A percentile compares a stretch with the other conserved stretches of the same genome.
Conservation (phyloP, 2,329 filamentous ascomycete genomes). For the Alternaria rosae region DNA sequence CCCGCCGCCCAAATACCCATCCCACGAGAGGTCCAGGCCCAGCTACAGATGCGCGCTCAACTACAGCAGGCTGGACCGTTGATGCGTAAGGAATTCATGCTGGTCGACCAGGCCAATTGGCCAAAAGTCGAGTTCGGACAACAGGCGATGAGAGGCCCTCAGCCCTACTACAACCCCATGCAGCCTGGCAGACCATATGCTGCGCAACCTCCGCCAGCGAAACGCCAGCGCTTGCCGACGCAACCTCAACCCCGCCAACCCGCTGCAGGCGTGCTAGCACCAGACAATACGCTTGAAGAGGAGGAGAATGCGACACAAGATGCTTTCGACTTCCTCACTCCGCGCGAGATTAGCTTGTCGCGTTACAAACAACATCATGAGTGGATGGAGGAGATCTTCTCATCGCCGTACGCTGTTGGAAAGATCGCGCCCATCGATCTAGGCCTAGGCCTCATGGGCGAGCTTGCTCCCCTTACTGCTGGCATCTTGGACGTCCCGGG, state of each 20-base stretch:
- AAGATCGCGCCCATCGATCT: constrained; percentile 89
- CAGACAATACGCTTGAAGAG: constrained; percentile 72
- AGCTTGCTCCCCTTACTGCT: constrained; percentile 80
- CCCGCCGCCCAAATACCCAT: constrained; percentile 72
- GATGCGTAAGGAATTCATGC: constrained; percentile 93
- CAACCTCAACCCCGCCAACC: constrained; percentile 55
- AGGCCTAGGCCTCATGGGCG: constrained; percentile 79
- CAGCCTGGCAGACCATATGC: constrained; percentile 43
- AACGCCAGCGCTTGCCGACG: constrained; percentile 53
- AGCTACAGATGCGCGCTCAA: constrained; percentile 67
- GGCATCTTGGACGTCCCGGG: constrained; percentile 76
- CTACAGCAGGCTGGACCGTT: constrained; percentile 75
- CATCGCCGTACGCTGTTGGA: constrained; percentile 83
- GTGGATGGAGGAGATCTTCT: constrained; percentile 98
- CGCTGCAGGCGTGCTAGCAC: constrained; percentile 27
- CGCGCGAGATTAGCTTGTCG: constrained; percentile 84
- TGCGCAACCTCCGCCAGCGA: constrained; percentile 55
- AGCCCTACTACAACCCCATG: constrained; percentile 48
- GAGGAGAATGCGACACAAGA: constrained; percentile 90
- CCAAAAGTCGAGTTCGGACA: constrained; percentile 79
- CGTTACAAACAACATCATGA: constrained; percentile 95
- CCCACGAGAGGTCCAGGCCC: constrained; percentile 64
- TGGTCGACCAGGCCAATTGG: constrained; percentile 89
- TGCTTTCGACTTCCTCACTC: constrained; percentile 86
- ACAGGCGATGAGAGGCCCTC: constrained; percentile 33